Conservation (phyloP, 768 basidiomycete species). For the Lactarius indigo region DNA sequence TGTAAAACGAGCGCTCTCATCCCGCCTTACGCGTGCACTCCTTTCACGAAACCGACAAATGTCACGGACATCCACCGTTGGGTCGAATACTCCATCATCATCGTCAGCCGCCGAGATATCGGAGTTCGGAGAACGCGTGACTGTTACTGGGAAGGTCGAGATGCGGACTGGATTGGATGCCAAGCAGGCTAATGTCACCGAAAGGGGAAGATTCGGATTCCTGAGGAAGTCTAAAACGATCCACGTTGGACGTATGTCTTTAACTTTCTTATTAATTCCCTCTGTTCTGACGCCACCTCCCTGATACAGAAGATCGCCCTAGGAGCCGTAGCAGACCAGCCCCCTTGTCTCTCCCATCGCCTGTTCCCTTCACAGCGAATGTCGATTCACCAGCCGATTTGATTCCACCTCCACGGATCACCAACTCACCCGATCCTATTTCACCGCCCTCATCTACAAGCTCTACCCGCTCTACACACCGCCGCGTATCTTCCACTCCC, state of each 20-base stretch:
- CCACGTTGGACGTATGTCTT: neutral
- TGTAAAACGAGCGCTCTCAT: slow-evolving; percentile 9
- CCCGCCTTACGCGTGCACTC: slow-evolving; percentile 12
- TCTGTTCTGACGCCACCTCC: neutral
- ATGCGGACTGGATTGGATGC: neutral
- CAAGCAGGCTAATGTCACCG: neutral
- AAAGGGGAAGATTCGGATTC: slow-evolving; percentile 19
- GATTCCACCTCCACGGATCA: neutral
- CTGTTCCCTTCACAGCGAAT: neutral
- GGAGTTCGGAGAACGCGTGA: slow-evolving; percentile 5
- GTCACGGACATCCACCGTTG: neutral
- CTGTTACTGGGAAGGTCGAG: neutral
- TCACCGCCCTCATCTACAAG: neutral
- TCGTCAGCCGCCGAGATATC: neutral
- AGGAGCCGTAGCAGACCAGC: slow-evolving; percentile 2
- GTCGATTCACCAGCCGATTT: neutral
- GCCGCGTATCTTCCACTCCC: slow-evolving; percentile 9
- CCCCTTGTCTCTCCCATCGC: slow-evolving; percentile 1
- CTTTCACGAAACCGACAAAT: slow-evolving; percentile 1
- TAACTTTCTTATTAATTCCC: neutral
- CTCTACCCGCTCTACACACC: neutral
- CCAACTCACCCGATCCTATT: slow-evolving; percentile 7
- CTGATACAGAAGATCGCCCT: neutral
- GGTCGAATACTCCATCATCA: neutral
- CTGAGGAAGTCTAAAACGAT: slow-evolving; percentile 17